These are phyloP conservation scores for Candida glucosophila DNA, from an alignment of 1,139 yeast species.

Conservation along the genomic window DNA sequence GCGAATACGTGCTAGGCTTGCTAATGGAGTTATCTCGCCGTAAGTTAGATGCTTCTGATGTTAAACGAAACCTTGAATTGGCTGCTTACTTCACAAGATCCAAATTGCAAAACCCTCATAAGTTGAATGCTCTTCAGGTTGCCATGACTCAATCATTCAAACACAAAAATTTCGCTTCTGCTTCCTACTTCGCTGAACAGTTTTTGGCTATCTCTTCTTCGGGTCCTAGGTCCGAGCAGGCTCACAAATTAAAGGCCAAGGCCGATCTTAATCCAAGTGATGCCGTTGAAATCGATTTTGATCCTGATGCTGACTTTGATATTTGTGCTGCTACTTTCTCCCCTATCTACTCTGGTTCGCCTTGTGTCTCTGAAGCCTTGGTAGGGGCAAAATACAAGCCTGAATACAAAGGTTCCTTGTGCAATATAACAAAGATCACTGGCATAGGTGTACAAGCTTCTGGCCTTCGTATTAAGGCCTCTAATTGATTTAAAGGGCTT, in stretches of 20 bases:
- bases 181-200: constrained; percentile 84
- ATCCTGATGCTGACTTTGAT: constrained; percentile 84
- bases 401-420: constrained; percentile 68
- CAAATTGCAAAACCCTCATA: constrained; percentile 74
- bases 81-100: constrained; percentile 94
- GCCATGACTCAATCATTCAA: constrained; percentile 93
- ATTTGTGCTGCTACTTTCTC: constrained; percentile 83
- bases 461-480: constrained; percentile 58
- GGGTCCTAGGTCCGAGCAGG: constrained; percentile 86
- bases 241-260: constrained; percentile 68
- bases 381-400: constrained; percentile 85
- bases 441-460: constrained; percentile 93
- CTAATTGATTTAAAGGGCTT: constrained; percentile 2
- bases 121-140: constrained; percentile 81
- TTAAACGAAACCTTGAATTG: constrained; percentile 82
- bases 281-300: constrained; percentile 84
- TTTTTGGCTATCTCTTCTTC: constrained; percentile 57
- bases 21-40: constrained; percentile 88
- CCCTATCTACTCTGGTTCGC: constrained; percentile 77
- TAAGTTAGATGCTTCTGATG: constrained; percentile 56
- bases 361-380: constrained; percentile 68
- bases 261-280: constrained; percentile 79
- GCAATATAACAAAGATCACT: constrained; percentile 70
- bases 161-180: constrained; percentile 78
- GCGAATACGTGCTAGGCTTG: constrained; percentile 86